Base-by-base conservation (phyloP, 2,329 filamentous ascomycete genomes). In the Epichloe sibirici region DNA sequence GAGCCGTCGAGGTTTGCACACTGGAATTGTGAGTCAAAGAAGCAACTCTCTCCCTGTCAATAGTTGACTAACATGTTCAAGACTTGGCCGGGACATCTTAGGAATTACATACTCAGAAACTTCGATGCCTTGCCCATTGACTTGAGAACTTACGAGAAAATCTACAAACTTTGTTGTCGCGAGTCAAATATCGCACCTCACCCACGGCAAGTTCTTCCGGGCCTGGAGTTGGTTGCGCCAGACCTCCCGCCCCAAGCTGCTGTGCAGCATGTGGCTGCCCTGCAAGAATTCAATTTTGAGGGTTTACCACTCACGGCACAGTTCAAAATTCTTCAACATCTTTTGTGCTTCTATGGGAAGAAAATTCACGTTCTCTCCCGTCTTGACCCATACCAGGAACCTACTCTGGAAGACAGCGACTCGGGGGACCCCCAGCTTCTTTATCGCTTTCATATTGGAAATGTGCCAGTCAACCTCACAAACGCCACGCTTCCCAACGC, bases 291-390 rank as follows among this genome's bases (percentile, higher is more conserved):
- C 15, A 25, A 21, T 6, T 52, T 55, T 5, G 34, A 53, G 5
- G 12, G 12, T 12, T 28, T 48, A 9, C 37, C 53, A 13, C 48
- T 11, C 15, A 11, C 43, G 3, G 15, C 71, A 1, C 65, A 71
- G 48, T 56, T 61, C 3, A 55, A 55, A 2, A 72, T 77, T 9
- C 64, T 76, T 12, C 57, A 55, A 5, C n/a, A 61, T 0, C n/a
- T 63, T 2, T 61, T 75, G 0, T 61, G 69, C n/a, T 71, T 69
- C 45, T 37, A 60, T 0, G 61, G 58, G 0, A 31, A 64, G 1
- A 46, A 69, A 0, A 56, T 77, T 3, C 74, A 78, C 51, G 70
- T 65, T 23, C 60, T 77, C 2, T 75, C 73, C 1, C 65, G 75
- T 0, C 61, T 77, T 0, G 74, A 77, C 35, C 65, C 63, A 0